These are phyloP conservation scores for Sabuloglossum arenarium DNA, from an alignment of 495 filamentous ascomycete genomes.

Conservation along the genomic window DNA sequence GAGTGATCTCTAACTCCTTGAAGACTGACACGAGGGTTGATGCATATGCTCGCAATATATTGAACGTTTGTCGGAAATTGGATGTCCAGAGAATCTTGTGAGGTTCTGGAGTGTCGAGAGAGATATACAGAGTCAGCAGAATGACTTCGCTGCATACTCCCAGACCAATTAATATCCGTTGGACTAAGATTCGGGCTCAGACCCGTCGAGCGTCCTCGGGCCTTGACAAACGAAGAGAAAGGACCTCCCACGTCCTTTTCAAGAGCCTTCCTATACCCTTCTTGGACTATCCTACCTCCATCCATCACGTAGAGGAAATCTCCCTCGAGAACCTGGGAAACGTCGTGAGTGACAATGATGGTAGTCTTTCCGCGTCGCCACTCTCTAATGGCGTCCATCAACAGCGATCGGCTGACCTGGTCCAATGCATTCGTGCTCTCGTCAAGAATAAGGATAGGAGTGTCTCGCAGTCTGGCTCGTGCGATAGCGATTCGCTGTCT, in stretches of 20 bases:
- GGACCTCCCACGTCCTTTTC: slow-evolving; percentile 12
- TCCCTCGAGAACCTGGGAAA: slow-evolving; percentile 48
- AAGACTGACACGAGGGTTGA: neutral
- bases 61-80: slow-evolving; percentile 4
- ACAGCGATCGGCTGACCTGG: slow-evolving; percentile 16
- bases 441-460: slow-evolving; percentile 22
- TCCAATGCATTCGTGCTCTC: slow-evolving; percentile 25
- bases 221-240: slow-evolving; percentile 2
- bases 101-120: neutral
- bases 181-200: neutral
- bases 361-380: slow-evolving; percentile 22
- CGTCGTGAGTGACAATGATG: slow-evolving; percentile 53
- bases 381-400: slow-evolving; percentile 19
- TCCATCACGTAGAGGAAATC: slow-evolving; percentile 76
- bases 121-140: neutral
- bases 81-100: slow-evolving; percentile 8
- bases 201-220: neutral
- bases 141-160: neutral
- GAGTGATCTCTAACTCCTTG: neutral
- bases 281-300: slow-evolving; percentile 42
- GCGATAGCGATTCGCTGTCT: slow-evolving; percentile 22
- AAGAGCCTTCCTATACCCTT: slow-evolving; percentile 35
- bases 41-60: slow-evolving; percentile 6
- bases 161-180: neutral
- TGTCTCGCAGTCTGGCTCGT: slow-evolving; percentile 19